Base-by-base conservation (phyloP, 805 yeast genomes). In the Ogataea sp. region DNA sequence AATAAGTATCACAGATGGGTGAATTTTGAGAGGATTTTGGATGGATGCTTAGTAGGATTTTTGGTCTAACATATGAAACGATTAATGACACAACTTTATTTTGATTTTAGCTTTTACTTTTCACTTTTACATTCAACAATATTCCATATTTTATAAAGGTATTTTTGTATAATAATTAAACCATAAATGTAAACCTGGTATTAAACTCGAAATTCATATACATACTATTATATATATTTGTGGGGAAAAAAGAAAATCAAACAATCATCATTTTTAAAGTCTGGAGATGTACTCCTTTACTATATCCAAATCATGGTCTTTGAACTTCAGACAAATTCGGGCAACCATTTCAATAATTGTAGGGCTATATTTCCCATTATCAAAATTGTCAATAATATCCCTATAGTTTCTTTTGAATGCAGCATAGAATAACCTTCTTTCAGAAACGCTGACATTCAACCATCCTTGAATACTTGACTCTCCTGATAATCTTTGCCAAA, bases 21-120 rank as follows among this genome's bases (percentile, higher is more conserved):
- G 6, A 90, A 84, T 56, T 84, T 68, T 37, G 96, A 89, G 46
- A 62, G 87, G 43, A 75, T 90, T 71, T 63, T 90, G 41, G 87
- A 78, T 49, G 77, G 74, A 40, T 88, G 97, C 53, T 63, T 78
- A 42, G 71, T 90, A 3, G 98, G 97, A 1, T 57, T 73, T 28
- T 58, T 62, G 39, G 57, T 56, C 17, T 29, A 14, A 11, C n/a
- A n/a, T n/a, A n/a, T n/a, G n/a, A n/a, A n/a, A n/a, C n/a, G n/a
- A n/a, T n/a, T n/a, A n/a, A n/a, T n/a, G n/a, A n/a, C n/a, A n/a
- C n/a, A n/a, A n/a, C n/a, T n/a, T n/a, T n/a, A n/a, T n/a, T n/a
- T n/a, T n/a, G n/a, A n/a, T n/a, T n/a, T n/a, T n/a, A n/a, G n/a
- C n/a, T n/a, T n/a, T n/a, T n/a, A n/a, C n/a, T n/a, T n/a, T n/a